phyloP scores from a whole-genome alignment of 345 rosid species.

The Citrus glauca region DNA sequence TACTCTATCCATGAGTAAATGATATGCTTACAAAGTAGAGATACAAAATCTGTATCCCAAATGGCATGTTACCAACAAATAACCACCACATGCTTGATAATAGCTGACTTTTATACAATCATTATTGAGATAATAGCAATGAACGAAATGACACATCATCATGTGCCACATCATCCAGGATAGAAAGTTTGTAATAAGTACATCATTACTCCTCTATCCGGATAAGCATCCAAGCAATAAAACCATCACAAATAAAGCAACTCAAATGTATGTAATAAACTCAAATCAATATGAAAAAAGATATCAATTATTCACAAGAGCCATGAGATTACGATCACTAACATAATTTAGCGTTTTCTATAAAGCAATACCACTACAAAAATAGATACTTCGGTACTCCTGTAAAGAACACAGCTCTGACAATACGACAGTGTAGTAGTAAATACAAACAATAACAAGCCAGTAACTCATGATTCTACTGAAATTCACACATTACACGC shows the following conservation, averaged over 20 bases:
- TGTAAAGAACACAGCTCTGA: neutral
- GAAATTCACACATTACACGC: neutral
- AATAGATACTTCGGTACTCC: neutral
- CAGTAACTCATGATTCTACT: neutral
- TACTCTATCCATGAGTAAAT: neutral
- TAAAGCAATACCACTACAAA: neutral
- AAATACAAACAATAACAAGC: neutral
- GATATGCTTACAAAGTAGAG: too few relatives aligned
- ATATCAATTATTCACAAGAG: neutral
- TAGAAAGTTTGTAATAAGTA: too few relatives aligned
- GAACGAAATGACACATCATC: too few relatives aligned
- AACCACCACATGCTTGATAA: too few relatives aligned
- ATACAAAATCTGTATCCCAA: too few relatives aligned
- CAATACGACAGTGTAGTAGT: neutral
- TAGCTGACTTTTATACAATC: too few relatives aligned
- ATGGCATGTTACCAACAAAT: too few relatives aligned
- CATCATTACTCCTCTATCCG: neutral
- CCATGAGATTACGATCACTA: neutral
- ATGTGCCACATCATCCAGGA: too few relatives aligned
- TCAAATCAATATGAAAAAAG: neutral
- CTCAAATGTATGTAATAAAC: neutral
- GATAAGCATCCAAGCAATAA: slow-evolving; percentile 1
- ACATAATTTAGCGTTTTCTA: too few relatives aligned
- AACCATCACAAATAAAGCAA: neutral
- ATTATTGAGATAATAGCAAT: too few relatives aligned